A percentile compares a stretch with the other conserved stretches of the same genome.
Conservation (phyloP, 176 grass and related monocot genomes). For the Pontederia paniculata region DNA sequence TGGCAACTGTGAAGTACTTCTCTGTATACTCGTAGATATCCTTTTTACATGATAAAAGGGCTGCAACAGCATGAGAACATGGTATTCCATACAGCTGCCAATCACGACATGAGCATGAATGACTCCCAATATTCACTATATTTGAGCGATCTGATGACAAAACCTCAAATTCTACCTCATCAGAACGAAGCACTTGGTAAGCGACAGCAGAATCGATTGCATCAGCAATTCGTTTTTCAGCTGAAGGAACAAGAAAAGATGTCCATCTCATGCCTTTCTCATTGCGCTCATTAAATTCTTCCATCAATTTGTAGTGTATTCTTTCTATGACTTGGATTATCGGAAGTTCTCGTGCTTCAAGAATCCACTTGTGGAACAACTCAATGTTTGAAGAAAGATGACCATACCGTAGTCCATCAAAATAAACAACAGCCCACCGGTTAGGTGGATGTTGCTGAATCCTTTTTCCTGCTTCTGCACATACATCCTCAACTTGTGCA, state of each 20-base stretch:
- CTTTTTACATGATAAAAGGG: conserved; percentile 10
- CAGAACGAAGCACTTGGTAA: conserved; percentile 25
- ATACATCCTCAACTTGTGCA: conserved; percentile 22
- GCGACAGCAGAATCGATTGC: neutral
- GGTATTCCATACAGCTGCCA: conserved; percentile 24
- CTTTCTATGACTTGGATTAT: conserved; percentile 21
- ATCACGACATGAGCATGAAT: conserved; percentile 17
- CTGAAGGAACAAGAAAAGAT: conserved; percentile 8
- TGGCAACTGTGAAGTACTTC: conserved; percentile 15
- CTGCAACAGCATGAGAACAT: conserved; percentile 24
- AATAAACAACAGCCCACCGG: conserved; percentile 14
- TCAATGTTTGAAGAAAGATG: conserved; percentile 28
- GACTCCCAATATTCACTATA: conserved; percentile 23
- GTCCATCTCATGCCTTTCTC: conserved; percentile 7
- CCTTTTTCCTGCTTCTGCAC: conserved; percentile 23
- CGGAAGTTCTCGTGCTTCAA: conserved; percentile 20
- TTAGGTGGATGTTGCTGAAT: conserved; percentile 22
- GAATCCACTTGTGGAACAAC: conserved; percentile 19
- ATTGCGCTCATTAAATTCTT: conserved; percentile 16
- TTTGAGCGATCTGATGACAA: conserved; percentile 16
- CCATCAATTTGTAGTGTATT: conserved; percentile 14
- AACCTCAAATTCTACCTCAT: conserved; percentile 29
- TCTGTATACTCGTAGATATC: conserved; percentile 18
- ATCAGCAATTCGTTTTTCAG: conserved; percentile 16
- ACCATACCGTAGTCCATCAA: conserved; percentile 19